phyloP scores from a whole-genome alignment of 2,329 filamentous ascomycete genomes.

The Penicillium sp. region DNA sequence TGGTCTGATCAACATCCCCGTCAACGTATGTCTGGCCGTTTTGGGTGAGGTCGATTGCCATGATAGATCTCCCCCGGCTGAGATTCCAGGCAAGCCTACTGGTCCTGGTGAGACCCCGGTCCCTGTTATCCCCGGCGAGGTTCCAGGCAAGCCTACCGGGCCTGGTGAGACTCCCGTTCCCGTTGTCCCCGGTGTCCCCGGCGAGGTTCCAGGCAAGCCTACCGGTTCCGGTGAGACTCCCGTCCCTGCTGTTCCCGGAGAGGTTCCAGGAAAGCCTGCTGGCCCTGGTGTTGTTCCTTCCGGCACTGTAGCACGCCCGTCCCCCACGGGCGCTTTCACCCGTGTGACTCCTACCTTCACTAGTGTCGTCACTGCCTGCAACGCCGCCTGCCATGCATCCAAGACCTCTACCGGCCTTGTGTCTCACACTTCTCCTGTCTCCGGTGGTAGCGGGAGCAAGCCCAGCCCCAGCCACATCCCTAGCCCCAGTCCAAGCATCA shows the following conservation, averaged over 20 bases:
- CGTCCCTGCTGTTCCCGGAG: not conserved
- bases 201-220: not conserved
- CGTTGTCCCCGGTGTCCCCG: not conserved
- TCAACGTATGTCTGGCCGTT: conserved; percentile 28
- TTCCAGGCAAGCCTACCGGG: not conserved
- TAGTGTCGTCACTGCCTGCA: conserved; percentile 3
- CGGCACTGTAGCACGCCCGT: not conserved
- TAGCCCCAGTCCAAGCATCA: conserved; percentile 3
- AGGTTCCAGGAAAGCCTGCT: not conserved
- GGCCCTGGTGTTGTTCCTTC: not conserved
- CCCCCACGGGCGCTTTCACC: not conserved
- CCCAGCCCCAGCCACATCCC: not conserved
- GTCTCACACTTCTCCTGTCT: conserved; percentile 9
- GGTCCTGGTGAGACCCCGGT: too few relatives aligned
- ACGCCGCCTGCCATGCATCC: not conserved
- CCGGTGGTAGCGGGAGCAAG: not conserved
- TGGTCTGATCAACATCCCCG: conserved; percentile 27
- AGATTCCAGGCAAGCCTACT: not conserved
- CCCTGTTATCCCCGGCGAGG: not conserved
- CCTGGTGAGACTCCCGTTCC: not conserved
- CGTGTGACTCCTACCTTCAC: conserved; percentile 2
- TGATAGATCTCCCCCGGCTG: not conserved
- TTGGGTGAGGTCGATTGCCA: conserved; percentile 26
- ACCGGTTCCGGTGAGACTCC: not conserved
- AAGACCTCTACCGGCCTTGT: not conserved